Evolutionary conservation across 306 rosid species (phyloP), one percentile per base, ranked within the genome.

Genomic region (Sicyos edulis): DNA sequence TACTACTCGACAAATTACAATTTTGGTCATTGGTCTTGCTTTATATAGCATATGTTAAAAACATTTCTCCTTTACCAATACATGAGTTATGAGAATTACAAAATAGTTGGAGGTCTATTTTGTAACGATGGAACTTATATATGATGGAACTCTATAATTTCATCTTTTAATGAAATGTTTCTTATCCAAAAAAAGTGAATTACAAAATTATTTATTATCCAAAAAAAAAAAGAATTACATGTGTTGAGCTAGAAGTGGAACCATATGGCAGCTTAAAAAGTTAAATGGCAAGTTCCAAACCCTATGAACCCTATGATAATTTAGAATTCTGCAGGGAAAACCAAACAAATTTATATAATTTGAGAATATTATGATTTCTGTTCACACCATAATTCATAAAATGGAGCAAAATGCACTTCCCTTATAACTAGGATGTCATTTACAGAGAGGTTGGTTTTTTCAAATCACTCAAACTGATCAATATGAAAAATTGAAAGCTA

Each of bases 341-440:
- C 67, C 47, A 75, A 51, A 59, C 49, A 53, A 44, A 56, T 67
- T 17, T 32, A 60, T 29, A 60, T 7, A 60, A 29, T 60, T 59
- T 60, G 10, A 60, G 45, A 60, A 14, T 29, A 15, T 6, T 60
- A 20, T 60, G 11, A 14, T 60, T 29, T 6, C 19, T 26, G 14
- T 57, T 22, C 5, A 8, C 12, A 54, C 12, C 17, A 5, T 7
- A 7, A 17, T 21, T 7, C 58, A 54, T 54, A 17, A 17, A 54
- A 12, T 7, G 4, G 58, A 54, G 1, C 11, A 2, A 17, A 54
- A 54, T 17, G 12, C 24, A 54, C 61, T 20, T 56, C 24, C 61
- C 61, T 55, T 56, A 9, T 9, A 21, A 56, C 24, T 54, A 54
- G 12, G 24, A 8, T 54, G 58, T 2, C 10, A 17, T 17, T 54